Percentiles rank a stretch among this genome's conserved stretches.
Conservation (phyloP, 495 filamentous ascomycete species). For the Trichocladium antarcticum region DNA sequence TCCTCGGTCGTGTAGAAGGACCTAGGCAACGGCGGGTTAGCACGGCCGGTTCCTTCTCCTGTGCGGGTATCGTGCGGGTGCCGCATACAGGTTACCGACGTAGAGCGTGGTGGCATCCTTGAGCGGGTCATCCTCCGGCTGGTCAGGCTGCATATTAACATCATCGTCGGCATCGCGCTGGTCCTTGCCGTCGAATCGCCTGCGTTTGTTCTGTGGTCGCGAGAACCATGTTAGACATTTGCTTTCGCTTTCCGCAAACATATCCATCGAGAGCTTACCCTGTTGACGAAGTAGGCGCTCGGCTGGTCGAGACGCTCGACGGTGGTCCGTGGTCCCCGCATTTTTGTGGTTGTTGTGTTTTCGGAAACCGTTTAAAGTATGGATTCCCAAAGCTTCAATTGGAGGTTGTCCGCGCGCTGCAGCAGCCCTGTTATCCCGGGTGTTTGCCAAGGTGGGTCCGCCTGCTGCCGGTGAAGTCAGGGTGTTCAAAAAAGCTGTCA, state of each 20-base stretch:
- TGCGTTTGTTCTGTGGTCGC: conserved; percentile 44
- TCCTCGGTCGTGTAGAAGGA: conserved; percentile 99
- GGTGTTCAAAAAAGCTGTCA: not conserved
- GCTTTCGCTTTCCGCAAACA: not conserved
- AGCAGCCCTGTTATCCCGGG: too few species aligned
- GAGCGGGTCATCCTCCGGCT: conserved; percentile 55
- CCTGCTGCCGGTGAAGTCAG: too few species aligned
- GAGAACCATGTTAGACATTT: not conserved
- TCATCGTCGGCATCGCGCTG: conserved; percentile 46
- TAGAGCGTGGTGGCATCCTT: conserved; percentile 89
- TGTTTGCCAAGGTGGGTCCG: too few species aligned
- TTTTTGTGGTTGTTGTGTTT: conserved; percentile 5
- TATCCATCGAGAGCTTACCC: conserved; percentile 41
- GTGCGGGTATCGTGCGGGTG: not conserved
- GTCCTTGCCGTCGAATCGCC: conserved; percentile 48
- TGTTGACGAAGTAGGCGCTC: conserved; percentile 73
- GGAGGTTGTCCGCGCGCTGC: too few species aligned
- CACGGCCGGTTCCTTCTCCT: not conserved
- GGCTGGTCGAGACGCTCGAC: conserved; percentile 82
- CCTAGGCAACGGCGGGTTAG: conserved; percentile 33
- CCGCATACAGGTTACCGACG: conserved; percentile 81
- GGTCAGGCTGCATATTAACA: conserved; percentile 38
- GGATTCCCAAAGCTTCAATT: not conserved
- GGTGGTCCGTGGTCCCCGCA: conserved; percentile 42
- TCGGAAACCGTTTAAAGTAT: conserved; percentile 3